phyloP scores from a whole-genome alignment of 108 stramenopile genomes.

The Aureococcus anophagefferens region DNA sequence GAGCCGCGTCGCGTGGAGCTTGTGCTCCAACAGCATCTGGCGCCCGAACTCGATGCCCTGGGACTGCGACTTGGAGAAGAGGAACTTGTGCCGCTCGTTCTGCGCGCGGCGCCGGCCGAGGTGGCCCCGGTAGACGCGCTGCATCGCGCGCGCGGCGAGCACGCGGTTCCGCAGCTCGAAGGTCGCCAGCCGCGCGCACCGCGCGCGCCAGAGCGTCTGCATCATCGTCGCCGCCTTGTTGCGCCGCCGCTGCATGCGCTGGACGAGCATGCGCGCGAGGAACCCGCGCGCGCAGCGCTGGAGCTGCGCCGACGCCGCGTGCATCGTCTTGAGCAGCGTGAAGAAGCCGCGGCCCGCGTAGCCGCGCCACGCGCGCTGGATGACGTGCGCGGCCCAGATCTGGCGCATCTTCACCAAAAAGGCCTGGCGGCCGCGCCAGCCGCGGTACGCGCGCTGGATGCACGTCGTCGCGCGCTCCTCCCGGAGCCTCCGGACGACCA shows the following conservation, averaged over 20 bases:
- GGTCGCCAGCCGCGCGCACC: slow-evolving; percentile 29
- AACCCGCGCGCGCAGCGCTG: slow-evolving; percentile 53
- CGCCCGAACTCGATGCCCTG: slow-evolving; percentile 76
- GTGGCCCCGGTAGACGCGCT: slow-evolving; percentile 58
- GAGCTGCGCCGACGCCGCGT: slow-evolving; percentile 30
- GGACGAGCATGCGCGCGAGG: slow-evolving; percentile 36
- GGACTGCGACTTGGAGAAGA: slow-evolving; percentile 65
- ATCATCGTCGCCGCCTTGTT: slow-evolving; percentile 40
- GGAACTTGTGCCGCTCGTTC: slow-evolving; percentile 66
- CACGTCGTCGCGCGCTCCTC: slow-evolving; percentile 43
- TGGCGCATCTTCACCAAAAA: slow-evolving; percentile 46
- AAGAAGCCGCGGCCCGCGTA: slow-evolving; percentile 34
- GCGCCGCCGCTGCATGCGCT: slow-evolving; percentile 27
- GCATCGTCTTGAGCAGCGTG: slow-evolving; percentile 21
- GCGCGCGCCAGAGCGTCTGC: slow-evolving; percentile 49
- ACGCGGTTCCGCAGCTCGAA: slow-evolving; percentile 30
- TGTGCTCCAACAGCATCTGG: slow-evolving; percentile 78
- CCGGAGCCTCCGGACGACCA: slow-evolving; percentile 48
- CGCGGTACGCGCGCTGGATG: slow-evolving; percentile 57
- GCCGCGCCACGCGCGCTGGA: slow-evolving; percentile 65
- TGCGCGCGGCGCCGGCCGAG: slow-evolving; percentile 53
- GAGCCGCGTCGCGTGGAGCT: slow-evolving; percentile 72
- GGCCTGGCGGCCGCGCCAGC: slow-evolving; percentile 49
- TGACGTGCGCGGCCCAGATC: slow-evolving; percentile 65
- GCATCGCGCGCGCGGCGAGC: slow-evolving; percentile 44